Conservation (phyloP, 495 filamentous ascomycete species). For the Neurospora africana region DNA sequence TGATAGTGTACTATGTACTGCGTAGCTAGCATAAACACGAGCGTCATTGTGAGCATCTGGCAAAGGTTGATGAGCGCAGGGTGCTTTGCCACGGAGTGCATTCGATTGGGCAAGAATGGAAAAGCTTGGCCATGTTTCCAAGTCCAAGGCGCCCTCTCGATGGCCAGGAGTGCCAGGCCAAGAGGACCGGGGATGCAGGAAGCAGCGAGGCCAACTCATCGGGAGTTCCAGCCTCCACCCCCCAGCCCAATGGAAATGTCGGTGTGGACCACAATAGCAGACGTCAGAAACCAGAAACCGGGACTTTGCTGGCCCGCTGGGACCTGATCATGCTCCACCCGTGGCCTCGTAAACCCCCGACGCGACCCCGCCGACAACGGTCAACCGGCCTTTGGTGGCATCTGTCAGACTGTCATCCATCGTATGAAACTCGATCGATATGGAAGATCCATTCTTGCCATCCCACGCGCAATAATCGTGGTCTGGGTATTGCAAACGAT, state of each 20-base stretch:
- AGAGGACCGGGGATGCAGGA: slow-evolving; percentile 12
- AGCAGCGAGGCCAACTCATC: slow-evolving; percentile 17
- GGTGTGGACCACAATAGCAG: slow-evolving; percentile 16
- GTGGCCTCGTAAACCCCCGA: neutral
- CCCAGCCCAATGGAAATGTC: slow-evolving; percentile 19
- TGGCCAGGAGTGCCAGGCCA: slow-evolving; percentile 5
- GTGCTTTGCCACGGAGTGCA: slow-evolving; percentile 2
- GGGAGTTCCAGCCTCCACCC: slow-evolving; percentile 14
- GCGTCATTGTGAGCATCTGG: neutral
- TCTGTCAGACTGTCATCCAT: neutral
- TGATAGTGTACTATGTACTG: too few relatives aligned
- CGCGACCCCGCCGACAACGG: neutral
- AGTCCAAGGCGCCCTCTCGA: neutral
- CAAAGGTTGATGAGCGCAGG: too few relatives aligned
- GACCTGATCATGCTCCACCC: neutral
- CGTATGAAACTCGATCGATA: neutral
- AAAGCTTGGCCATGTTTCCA: slow-evolving; percentile 2
- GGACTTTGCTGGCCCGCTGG: neutral
- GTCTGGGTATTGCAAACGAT: neutral
- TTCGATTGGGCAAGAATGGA: neutral
- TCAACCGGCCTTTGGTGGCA: neutral
- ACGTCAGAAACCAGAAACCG: neutral
- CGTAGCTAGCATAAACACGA: neutral
- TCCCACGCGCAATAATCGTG: neutral
- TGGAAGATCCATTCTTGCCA: neutral